Conservation (phyloP, 495 filamentous ascomycete genomes). For the Penicillium bialowiezense region DNA sequence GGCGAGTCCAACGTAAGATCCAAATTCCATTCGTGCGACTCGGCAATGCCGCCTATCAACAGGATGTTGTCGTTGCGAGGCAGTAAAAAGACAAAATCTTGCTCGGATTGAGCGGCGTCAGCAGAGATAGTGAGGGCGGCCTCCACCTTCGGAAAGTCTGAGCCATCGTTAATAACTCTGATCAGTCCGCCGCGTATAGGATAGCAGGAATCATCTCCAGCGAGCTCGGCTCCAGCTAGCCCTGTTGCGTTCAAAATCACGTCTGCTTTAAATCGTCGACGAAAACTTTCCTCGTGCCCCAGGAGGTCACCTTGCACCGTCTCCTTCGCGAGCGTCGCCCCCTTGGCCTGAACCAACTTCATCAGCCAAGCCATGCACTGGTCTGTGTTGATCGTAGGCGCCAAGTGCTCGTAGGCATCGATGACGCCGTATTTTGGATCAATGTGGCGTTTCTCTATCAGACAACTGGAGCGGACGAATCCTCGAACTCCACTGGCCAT, state of each 20-base stretch:
- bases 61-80: conserved; percentile 51
- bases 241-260: neutral
- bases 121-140: neutral
- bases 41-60: conserved; percentile 40
- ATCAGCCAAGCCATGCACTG: too few relatives aligned
- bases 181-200: neutral
- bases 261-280: too few relatives aligned
- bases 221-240: neutral
- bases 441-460: too few relatives aligned
- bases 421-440: too few relatives aligned
- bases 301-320: too few relatives aligned
- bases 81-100: conserved; percentile 51
- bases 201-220: neutral
- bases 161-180: neutral
- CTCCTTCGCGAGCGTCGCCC: too few relatives aligned
- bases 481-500: too few relatives aligned
- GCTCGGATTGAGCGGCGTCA: neutral
- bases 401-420: too few relatives aligned
- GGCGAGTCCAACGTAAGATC: neutral
- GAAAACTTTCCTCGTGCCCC: too few relatives aligned
- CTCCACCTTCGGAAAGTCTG: neutral
- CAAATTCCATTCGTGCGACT: conserved; percentile 39
- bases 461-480: too few relatives aligned
- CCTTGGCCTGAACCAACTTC: too few relatives aligned
- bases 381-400: too few relatives aligned